These are phyloP conservation scores for Omphalea diandra DNA, from an alignment of 441 rosid genomes.

Conservation along the genomic window DNA sequence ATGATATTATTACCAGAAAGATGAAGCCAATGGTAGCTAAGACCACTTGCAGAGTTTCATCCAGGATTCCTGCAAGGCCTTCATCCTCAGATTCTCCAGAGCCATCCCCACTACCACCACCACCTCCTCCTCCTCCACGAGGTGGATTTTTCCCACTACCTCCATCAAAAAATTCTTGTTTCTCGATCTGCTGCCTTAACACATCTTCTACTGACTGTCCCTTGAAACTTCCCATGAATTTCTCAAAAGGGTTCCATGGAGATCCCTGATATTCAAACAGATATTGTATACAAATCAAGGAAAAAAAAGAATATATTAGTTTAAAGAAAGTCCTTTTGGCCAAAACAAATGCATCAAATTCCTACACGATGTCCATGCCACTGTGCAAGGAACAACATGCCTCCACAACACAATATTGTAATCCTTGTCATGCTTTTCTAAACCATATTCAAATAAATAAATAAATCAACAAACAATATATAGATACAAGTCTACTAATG, in stretches of 20 bases:
- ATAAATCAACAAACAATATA: not conserved
- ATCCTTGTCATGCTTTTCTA: not conserved
- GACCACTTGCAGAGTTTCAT: conserved; percentile 71
- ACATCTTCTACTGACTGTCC: conserved; percentile 63
- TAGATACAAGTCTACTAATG: no score
- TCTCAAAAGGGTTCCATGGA: conserved; percentile 50
- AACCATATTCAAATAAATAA: no score
- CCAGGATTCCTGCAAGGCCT: conserved; percentile 44
- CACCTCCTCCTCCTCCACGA: conserved; percentile 40
- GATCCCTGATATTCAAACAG: conserved; percentile 38
- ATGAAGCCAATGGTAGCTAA: conserved; percentile 72
- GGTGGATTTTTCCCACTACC: conserved; percentile 52
- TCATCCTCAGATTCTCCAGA: conserved; percentile 54
- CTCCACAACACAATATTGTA: not conserved
- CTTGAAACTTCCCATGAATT: conserved; percentile 57
- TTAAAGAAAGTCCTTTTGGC: not conserved
- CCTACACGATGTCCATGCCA: not conserved
- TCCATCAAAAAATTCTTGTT: conserved; percentile 54
- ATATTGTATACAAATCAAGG: not conserved
- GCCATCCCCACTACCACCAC: conserved; percentile 42
- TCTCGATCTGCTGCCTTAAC: conserved; percentile 63
- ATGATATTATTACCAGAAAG: conserved; percentile 48
- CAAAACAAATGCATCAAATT: not conserved
- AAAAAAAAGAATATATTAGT: not conserved
- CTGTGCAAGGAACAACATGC: not conserved